phyloP scores from a whole-genome alignment of 2,329 filamentous ascomycete species.

The Fulvia fulva region DNA sequence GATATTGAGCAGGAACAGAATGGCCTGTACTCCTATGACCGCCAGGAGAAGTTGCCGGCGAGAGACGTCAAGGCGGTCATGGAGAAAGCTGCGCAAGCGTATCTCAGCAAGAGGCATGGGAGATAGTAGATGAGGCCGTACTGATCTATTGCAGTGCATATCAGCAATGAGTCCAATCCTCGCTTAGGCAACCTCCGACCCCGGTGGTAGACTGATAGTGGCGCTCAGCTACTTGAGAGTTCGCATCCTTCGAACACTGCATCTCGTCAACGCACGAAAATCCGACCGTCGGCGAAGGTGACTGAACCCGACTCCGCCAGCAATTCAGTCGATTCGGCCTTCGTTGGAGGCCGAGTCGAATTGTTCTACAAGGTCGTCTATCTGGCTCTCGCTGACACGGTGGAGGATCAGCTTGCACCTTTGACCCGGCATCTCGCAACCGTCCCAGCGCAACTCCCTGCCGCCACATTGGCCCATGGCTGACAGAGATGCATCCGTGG shows the following conservation, averaged over 20 bases:
- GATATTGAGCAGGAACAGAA: slow-evolving; percentile 67
- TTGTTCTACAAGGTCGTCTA: background rate
- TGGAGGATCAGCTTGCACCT: background rate
- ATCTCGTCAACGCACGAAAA: background rate
- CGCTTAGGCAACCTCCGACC: background rate
- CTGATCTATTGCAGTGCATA: background rate
- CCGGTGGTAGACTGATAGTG: background rate
- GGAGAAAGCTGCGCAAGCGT: slow-evolving; percentile 49
- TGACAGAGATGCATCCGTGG: background rate
- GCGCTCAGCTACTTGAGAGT: background rate
- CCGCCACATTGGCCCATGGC: background rate
- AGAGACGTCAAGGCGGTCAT: slow-evolving; percentile 56
- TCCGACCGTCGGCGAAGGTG: background rate
- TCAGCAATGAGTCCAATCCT: background rate
- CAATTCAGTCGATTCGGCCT: background rate
- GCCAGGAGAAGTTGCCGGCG: slow-evolving; percentile 58
- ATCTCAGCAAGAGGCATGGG: slow-evolving; percentile 32
- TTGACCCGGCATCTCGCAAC: background rate
- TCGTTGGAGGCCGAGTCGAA: background rate
- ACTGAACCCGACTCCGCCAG: background rate
- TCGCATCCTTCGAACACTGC: background rate
- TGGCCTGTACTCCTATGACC: slow-evolving; percentile 61
- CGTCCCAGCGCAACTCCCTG: background rate
- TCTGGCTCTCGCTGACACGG: background rate
- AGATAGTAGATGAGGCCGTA: background rate